Evolutionary conservation across 176 grass and related monocot genomes (phyloP).

Genomic region (Bolboschoenus planiculmis): DNA sequence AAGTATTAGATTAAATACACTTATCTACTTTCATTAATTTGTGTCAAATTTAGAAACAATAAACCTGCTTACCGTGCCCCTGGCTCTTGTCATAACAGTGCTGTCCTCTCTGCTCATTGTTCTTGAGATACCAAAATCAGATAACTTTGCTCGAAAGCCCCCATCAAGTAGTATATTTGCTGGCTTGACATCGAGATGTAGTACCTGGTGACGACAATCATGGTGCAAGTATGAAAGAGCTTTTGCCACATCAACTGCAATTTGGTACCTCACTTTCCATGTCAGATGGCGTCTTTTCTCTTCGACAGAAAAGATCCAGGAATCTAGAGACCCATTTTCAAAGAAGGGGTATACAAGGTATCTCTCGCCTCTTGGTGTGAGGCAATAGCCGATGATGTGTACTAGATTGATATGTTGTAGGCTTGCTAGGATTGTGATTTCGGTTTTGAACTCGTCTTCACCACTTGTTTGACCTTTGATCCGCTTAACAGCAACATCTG

Average conservation of each 20-base stretch:
- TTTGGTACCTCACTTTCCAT: conserved; percentile 30
- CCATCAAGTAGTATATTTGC: conserved; percentile 68
- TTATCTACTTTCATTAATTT: background rate
- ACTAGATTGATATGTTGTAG: conserved; percentile 52
- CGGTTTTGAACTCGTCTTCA: conserved; percentile 39
- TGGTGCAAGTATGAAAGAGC: conserved; percentile 66
- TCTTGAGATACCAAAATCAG: conserved; percentile 63
- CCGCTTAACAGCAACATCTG: conserved; percentile 41
- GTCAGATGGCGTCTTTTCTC: conserved; percentile 23
- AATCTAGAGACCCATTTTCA: conserved; percentile 48
- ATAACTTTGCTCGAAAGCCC: conserved; percentile 33
- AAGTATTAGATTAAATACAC: background rate
- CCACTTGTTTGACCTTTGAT: conserved; percentile 17
- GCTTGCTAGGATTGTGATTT: conserved; percentile 35
- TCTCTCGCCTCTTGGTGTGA: background rate
- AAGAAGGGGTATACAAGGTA: conserved; percentile 53
- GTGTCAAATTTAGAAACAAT: background rate
- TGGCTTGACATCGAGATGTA: conserved; percentile 69
- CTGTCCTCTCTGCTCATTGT: conserved; percentile 41
- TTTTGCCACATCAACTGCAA: conserved; percentile 47
- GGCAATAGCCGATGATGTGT: conserved; percentile 57
- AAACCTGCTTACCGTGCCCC: conserved; percentile 27
- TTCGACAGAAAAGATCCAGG: conserved; percentile 45
- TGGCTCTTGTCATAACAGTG: conserved; percentile 32
- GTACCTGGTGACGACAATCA: conserved; percentile 36